Evolutionary conservation across 768 basidiomycete species (phyloP), one percentile per base, ranked within the genome.

Genomic region (Coprinellus aureogranulatus): DNA sequence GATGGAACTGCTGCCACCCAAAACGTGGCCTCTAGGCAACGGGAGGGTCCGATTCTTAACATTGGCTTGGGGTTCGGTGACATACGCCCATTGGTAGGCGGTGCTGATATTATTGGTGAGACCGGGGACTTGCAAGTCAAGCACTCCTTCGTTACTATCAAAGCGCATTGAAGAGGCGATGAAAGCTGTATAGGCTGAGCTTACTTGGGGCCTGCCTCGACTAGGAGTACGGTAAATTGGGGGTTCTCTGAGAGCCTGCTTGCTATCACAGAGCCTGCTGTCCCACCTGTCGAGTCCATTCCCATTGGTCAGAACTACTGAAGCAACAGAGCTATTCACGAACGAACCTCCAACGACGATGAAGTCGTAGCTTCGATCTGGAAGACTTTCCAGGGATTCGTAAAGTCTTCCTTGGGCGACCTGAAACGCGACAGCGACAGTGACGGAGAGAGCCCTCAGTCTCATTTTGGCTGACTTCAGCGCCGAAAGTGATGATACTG

Each of bases 221-320:
- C 62, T 18, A 81, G 64, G 26, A 81, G 71, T 25, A 81, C 77
- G 0, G 65, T 69, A 0, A 71, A 27, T 1, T 65, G 64, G 1
- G 69, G 39, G 44, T 73, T 65, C 59, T 80, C 79, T 0, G 77
- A 70, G 26, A 81, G 67, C 40, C 80, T 72, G 14, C 68, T 74
- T 5, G 79, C 80, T 11, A 81, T 63, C 4, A 77, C 76, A 49
- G 76, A 74, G 0, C 80, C 79, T 1, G 79, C 78, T 18, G 74
- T 75, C 22, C 80, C 80, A 23, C 57, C 65, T 66, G 37, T 10
- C n/a, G 6, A 23, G 41, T n/a, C 12, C 18, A 49, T 3, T 18
- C 9, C 30, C 41, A 30, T 2, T 20, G 11, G 31, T 28, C 25
- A 28, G 48, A 23, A 8, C 9, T 30, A 5, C 27, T 25, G 6